Evolutionary conservation across 345 rosid species (phyloP).

Genomic region (Abelmoschus esculentus): DNA sequence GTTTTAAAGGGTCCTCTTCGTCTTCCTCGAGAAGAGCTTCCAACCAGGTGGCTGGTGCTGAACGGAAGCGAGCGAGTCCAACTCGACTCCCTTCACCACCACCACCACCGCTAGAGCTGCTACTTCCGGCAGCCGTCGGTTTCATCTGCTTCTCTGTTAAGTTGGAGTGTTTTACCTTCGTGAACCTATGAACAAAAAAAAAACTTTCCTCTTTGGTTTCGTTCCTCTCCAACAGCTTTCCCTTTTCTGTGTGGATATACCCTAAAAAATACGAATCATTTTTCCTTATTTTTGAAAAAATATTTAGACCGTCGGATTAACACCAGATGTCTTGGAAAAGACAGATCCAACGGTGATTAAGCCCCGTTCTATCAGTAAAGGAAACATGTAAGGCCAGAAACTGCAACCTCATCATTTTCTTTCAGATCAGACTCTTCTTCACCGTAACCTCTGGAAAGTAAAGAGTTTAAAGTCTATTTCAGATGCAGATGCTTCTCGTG

Average conservation of each 20-base stretch:
- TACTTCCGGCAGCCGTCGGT: conserved; percentile 39
- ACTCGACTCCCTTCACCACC: conserved; percentile 37
- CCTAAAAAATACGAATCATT: background rate
- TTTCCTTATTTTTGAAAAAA: background rate
- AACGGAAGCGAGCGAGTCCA: conserved; percentile 55
- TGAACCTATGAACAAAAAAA: background rate
- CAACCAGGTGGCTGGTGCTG: conserved; percentile 73
- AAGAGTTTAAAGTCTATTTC: background rate
- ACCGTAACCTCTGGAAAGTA: background rate
- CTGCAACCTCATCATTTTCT: conserved; percentile 1
- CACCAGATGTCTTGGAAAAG: background rate
- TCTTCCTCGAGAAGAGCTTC: conserved; percentile 65
- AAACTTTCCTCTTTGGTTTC: background rate
- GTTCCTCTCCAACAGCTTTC: background rate
- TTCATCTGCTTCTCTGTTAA: conserved; percentile 37
- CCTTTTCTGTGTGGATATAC: background rate
- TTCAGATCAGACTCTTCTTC: background rate
- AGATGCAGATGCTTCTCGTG: background rate
- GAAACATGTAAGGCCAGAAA: background rate
- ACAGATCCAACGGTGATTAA: conserved; percentile 1
- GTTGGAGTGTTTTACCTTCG: background rate
- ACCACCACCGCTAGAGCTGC: conserved; percentile 30
- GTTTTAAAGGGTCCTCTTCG: conserved; percentile 62
- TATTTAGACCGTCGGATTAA: background rate
- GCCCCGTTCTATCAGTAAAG: background rate